Base-by-base conservation (phyloP, 768 basidiomycete genomes). In the Lactarius indigo region DNA sequence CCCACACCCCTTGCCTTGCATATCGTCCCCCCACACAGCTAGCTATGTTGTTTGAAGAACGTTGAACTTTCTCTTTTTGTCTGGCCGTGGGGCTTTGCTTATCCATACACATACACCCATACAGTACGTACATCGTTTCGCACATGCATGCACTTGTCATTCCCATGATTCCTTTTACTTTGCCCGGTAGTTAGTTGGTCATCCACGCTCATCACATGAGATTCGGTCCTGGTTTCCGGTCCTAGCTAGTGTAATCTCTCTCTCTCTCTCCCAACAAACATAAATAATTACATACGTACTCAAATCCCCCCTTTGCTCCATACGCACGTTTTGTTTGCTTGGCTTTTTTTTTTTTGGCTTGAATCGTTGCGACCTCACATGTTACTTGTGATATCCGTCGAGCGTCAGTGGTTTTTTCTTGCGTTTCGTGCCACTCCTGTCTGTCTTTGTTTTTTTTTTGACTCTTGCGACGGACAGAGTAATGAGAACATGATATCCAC, bases 101-200 rank as follows among this genome's bases (percentile, higher is more conserved):
- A 26, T 60, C 42, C 58, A 47, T 58, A 50, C 61, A 62, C 47
- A 63, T 58, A 66, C 65, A 61, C 56, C 44, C 56, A 61, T 66
- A 66, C 65, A 61, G 55, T 66, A 61, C 59, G 56, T 62, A 66
- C 56, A 56, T 60, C 15, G 54, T 50, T 37, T 39, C 33, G 10
- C 31, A 42, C 60, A 61, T 57, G 42, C 56, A 66, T 62, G 44
- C 60, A 61, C 28, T 42, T 26, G 44, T 41, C 58, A 50, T 56
- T 31, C 42, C 47, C 60, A 61, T 57, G 55, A 59, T 54, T 35
- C 2, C 28, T 28, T 65, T 33, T 57, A 20, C 10, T 13, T 56
- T 44, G n/a, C 15, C 35, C 8, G 10, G 47, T 52, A 52, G 23
- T 26, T 15, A n/a, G 12, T 52, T 26, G 17, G 23, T 52, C 58